Conservation (phyloP, 148 eudicot genomes). For the Rhododendron williamsianum region DNA sequence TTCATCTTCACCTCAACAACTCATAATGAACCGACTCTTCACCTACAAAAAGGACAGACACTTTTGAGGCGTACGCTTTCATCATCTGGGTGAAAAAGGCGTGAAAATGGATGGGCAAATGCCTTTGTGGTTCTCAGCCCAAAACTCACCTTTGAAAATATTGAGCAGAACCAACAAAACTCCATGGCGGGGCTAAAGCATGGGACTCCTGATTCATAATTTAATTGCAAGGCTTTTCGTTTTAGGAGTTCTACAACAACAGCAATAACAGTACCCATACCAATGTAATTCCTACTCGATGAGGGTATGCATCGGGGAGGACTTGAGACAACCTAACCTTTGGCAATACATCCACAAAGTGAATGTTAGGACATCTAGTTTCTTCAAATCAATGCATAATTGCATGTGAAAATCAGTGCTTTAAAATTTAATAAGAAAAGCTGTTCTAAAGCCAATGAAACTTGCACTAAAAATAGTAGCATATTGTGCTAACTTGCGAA, state of each 20-base stretch:
- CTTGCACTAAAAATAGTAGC: background rate
- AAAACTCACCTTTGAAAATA: background rate
- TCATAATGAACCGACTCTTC: background rate
- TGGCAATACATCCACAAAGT: background rate
- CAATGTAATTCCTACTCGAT: background rate
- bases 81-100: background rate
- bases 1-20: background rate
- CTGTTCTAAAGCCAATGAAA: background rate
- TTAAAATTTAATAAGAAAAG: background rate
- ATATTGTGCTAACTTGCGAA: background rate
- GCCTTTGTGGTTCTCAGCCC: background rate
- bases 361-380: background rate
- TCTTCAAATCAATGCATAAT: background rate
- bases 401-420: background rate
- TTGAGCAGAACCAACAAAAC: background rate
- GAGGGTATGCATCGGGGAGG: background rate
- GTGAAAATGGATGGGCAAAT: background rate
- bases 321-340: background rate
- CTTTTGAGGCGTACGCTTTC: background rate
- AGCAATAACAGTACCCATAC: background rate
- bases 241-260: background rate
- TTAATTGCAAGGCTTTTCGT: background rate
- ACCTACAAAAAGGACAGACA: background rate
- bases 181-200: background rate
- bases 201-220: background rate